Percentiles rank a stretch among this genome's conserved stretches.
Conservation (phyloP, 768 basidiomycete genomes). For the Tricholomella constricta region DNA sequence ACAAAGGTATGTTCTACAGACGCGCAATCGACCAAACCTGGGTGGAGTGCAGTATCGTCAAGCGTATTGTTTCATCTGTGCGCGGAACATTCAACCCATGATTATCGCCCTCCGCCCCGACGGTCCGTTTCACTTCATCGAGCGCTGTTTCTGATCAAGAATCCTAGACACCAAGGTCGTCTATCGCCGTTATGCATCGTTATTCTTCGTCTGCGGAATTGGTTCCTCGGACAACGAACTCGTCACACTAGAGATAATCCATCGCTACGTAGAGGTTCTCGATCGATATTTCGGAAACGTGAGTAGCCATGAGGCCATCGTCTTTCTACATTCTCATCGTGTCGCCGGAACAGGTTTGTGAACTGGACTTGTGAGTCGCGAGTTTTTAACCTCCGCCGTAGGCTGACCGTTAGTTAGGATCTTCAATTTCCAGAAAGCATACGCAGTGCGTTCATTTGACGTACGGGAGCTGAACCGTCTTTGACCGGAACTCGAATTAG, state of each 20-base stretch:
- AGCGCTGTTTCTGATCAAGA: conserved; percentile 24
- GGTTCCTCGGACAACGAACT: conserved; percentile 88
- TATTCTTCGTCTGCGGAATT: conserved; percentile 94
- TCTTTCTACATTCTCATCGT: conserved; percentile 6
- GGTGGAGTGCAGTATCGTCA: not conserved
- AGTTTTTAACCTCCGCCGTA: not conserved
- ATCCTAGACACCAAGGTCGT: conserved; percentile 82
- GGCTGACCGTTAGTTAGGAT: conserved; percentile 55
- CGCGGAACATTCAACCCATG: conserved; percentile 2
- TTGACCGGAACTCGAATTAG: conserved; percentile 27
- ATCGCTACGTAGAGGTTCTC: conserved; percentile 92
- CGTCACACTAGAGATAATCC: conserved; percentile 88
- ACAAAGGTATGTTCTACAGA: conserved; percentile 73
- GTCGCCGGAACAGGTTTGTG: conserved; percentile 68
- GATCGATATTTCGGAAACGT: conserved; percentile 92
- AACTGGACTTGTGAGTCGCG: conserved; percentile 83
- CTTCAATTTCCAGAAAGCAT: conserved; percentile 99
- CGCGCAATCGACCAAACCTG: not conserved
- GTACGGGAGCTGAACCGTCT: not conserved
- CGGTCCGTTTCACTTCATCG: not conserved
- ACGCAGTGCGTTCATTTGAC: conserved; percentile 58
- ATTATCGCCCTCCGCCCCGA: conserved; percentile 2
- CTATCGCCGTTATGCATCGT: conserved; percentile 92
- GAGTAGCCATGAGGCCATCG: conserved; percentile 29
- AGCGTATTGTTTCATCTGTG: not conserved